A percentile compares a stretch with the other conserved stretches of the same genome.
Evolutionary conservation across 352 stramenopile genomes (phyloP).

Genomic region (Globisporangium carolinianum): DNA sequence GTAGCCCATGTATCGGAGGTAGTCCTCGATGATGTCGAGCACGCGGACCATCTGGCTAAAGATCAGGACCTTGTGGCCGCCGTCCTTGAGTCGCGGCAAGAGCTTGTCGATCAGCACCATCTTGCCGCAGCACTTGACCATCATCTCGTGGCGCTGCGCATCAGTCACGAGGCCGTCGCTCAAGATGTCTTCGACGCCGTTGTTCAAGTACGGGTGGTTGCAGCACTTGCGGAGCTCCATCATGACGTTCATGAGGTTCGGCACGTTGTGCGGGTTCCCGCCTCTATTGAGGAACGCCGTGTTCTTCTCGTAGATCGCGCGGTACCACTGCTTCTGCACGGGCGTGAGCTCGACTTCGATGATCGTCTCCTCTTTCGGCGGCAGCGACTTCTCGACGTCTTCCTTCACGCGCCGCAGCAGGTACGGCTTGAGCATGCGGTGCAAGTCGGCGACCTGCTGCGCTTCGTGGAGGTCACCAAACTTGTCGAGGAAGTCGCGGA

Average conservation of each 20-base stretch:
- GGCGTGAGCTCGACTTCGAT: conserved; percentile 88
- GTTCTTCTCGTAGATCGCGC: conserved; percentile 96
- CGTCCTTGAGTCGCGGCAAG: conserved; percentile 93
- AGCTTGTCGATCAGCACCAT: conserved; percentile 99
- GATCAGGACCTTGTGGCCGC: conserved; percentile 97
- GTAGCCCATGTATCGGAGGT: conserved; percentile 90
- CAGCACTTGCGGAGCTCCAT: conserved; percentile 91
- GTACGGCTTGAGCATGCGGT: conserved; percentile 89
- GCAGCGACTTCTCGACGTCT: conserved; percentile 86
- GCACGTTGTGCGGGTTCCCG: conserved; percentile 72
- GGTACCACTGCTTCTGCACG: conserved; percentile 89
- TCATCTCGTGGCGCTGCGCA: conserved; percentile 82
- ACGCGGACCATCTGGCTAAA: conserved; percentile 99
- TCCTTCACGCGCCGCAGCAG: conserved; percentile 85
- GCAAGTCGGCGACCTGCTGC: conserved; percentile 83
- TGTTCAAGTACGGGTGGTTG: conserved; percentile 91
- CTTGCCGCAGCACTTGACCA: conserved; percentile 99
- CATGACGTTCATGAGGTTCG: conserved; percentile 91
- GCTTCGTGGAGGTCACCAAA: conserved; percentile 85
- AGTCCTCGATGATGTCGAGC: conserved; percentile 99
- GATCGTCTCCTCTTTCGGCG: conserved; percentile 87
- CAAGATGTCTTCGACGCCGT: conserved; percentile 86
- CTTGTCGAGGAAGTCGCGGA: conserved; percentile 92
- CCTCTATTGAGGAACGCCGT: conserved; percentile 83
- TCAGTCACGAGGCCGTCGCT: conserved; percentile 76